Percentiles rank a stretch among this genome's conserved stretches.
Conservation (phyloP, 192 early-diverging fungal species). For the Geosiphon pyriformis region DNA sequence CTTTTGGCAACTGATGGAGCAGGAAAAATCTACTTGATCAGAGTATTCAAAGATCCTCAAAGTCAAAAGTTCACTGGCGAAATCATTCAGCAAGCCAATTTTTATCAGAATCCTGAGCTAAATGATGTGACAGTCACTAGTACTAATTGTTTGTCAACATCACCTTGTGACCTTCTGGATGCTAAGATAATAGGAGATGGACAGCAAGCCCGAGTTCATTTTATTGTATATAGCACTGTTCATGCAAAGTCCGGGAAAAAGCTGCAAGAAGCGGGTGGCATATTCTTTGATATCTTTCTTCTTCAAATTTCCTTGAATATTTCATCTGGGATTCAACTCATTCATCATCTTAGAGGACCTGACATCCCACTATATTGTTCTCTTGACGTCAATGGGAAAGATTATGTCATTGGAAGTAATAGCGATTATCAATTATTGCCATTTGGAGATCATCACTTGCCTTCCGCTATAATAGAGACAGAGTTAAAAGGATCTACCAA, state of each 20-base stretch:
- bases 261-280: slow-evolving; percentile 7
- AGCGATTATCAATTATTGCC: slow-evolving; percentile 26
- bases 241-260: no score
- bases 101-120: slow-evolving; percentile 14
- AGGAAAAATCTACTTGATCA: slow-evolving; percentile 29
- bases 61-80: background rate
- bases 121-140: no score
- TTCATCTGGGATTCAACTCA: background rate
- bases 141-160: no score
- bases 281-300: slow-evolving; percentile 25
- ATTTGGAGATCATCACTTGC: no score
- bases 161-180: slow-evolving; percentile 32
- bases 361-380: slow-evolving; percentile 51
- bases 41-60: background rate
- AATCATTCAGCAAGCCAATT: slow-evolving; percentile 5
- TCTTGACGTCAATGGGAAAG: slow-evolving; percentile 33
- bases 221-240: slow-evolving; percentile 17
- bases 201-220: slow-evolving; percentile 9
- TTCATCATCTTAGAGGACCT: slow-evolving; percentile 41
- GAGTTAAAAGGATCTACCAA: no score
- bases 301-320: slow-evolving; percentile 1
- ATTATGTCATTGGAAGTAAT: slow-evolving; percentile 43
- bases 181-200: slow-evolving; percentile 26
- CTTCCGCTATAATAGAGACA: no score
- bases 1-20: slow-evolving; percentile 32